Conservation (phyloP, 2,329 filamentous ascomycete genomes). For the Grosmannia huntii region DNA sequence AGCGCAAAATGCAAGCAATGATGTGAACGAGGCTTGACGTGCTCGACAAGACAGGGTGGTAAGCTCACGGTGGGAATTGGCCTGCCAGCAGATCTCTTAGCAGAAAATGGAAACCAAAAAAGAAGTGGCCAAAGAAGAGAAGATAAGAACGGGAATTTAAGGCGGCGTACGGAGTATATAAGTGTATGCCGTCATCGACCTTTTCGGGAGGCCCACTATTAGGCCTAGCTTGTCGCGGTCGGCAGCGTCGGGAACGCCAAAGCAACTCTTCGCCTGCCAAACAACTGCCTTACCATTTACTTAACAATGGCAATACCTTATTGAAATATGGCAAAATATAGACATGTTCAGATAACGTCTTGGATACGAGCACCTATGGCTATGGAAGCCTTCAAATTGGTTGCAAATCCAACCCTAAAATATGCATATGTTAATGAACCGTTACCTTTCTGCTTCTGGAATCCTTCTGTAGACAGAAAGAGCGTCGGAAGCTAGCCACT, state of each 20-base stretch:
- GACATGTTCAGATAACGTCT: too few relatives aligned
- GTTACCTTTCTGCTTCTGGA: too few relatives aligned
- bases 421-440: too few relatives aligned
- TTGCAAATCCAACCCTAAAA: too few relatives aligned
- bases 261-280: neutral
- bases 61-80: neutral
- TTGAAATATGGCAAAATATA: too few relatives aligned
- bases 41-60: neutral
- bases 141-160: neutral
- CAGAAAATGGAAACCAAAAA: neutral
- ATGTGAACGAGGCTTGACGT: neutral
- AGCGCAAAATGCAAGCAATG: neutral
- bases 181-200: neutral
- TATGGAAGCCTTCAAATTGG: too few relatives aligned
- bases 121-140: neutral
- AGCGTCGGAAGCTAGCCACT: neutral
- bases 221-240: neutral
- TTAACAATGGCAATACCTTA: neutral
- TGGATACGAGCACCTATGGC: too few relatives aligned
- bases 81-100: neutral
- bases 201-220: neutral
- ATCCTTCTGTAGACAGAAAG: too few relatives aligned
- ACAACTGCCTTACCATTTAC: neutral
- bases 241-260: neutral
- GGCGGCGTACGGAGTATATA: neutral